Conservation (phyloP, 2,329 filamentous ascomycete species). For the Nakataea oryzae region DNA sequence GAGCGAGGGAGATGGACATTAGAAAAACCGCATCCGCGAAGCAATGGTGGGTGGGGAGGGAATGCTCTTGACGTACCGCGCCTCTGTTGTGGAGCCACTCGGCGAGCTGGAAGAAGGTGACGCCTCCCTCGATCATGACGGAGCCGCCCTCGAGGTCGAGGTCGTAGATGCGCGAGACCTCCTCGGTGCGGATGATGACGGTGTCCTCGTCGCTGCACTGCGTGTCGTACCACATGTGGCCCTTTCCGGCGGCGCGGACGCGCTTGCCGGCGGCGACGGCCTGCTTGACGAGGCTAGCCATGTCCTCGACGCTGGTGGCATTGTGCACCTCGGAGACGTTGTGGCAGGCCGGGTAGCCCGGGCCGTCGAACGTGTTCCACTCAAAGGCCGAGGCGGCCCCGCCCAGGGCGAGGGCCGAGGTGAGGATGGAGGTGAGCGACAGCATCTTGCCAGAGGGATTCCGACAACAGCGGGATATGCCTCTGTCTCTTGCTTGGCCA, state of each 20-base stretch:
- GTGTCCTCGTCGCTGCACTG: slow-evolving; percentile 39
- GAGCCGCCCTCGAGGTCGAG: slow-evolving; percentile 30
- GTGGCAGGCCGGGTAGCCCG: slow-evolving; percentile 34
- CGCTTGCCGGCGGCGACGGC: slow-evolving; percentile 26
- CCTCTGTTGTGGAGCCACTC: slow-evolving; percentile 34
- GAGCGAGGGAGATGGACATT: not conserved
- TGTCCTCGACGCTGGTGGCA: slow-evolving; percentile 32
- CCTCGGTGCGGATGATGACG: slow-evolving; percentile 34
- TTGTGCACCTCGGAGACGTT: slow-evolving; percentile 33
- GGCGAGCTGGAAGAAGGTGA: slow-evolving; percentile 39
- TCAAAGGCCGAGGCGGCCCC: slow-evolving; percentile 7
- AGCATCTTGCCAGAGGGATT: not conserved
- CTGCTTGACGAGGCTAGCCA: slow-evolving; percentile 25
- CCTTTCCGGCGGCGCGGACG: slow-evolving; percentile 36
- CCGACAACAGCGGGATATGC: not conserved
- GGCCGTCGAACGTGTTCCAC: slow-evolving; percentile 40
- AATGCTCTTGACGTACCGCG: slow-evolving; percentile 17
- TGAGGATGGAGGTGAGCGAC: not conserved
- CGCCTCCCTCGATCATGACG: slow-evolving; percentile 38
- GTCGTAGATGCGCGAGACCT: slow-evolving; percentile 53
- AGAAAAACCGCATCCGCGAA: not conserved
- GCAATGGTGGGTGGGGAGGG: too few relatives aligned
- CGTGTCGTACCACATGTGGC: slow-evolving; percentile 43
- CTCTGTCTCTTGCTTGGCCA: not conserved
- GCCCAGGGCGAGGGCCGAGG: not conserved